Base-by-base conservation (phyloP, 208 protist species). In the Crithidia mellificae region DNA sequence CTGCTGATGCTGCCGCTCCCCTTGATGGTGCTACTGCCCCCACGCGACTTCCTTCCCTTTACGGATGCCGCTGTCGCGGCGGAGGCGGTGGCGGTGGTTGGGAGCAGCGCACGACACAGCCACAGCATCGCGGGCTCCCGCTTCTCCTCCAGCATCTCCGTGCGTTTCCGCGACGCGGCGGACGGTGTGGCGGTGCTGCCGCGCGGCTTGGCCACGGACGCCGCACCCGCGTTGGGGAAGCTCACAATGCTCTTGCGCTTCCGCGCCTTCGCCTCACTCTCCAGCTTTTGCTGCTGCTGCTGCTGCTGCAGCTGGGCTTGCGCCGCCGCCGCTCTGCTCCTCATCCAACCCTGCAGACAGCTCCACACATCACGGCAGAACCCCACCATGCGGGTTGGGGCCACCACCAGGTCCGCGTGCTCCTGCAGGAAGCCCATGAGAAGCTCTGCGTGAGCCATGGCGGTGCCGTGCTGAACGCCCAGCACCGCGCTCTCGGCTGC, bases 401-500 rank as follows among this genome's bases (percentile, higher is more conserved):
- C 78, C 41, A 94, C 72, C 54, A 74, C 64, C 1, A 87, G 63
- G 25, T 72, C 72, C 49, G 62, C 75, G 62, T 90, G 79, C 56
- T 91, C 83, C 58, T 78, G 72, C 34, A 94, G 63, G 54, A 87
- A 94, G 5, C 78, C 82, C 20, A 78, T 71, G 32, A 94, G 44
- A 4, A 73, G 66, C 56, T 94, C 88, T n/a, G 77, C 77, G 61
- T 94, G 76, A 19, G 84, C 74, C 88, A 94, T 90, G 6, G 88
- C 84, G 1, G 62, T 54, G 20, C 73, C 56, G 68, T 68, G 84
- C 49, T 89, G 85, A 39, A 80, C 76, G 20, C 79, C 73, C 24
- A 88, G 54, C 53, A 79, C 77, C 19, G 65, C 55, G 15, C 83
- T 91, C 58, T 94, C 84, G 38, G 64, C 70, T 8, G 81, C 77